Evolutionary conservation across 2,329 filamentous ascomycete genomes (phyloP).

Genomic region (Cadophora malorum): DNA sequence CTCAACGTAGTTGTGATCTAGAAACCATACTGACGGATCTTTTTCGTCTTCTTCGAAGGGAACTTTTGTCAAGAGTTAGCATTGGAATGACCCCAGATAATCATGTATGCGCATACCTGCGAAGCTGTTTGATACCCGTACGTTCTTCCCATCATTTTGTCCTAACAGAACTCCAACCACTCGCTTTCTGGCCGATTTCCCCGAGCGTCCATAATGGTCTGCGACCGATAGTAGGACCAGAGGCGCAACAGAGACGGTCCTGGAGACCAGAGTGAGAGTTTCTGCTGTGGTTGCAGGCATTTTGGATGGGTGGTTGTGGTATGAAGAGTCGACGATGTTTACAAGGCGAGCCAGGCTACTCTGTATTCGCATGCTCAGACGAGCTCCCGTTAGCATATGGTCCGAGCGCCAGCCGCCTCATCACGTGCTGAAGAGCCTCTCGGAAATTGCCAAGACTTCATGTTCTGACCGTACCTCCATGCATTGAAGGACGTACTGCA

Average conservation of each 20-base stretch:
- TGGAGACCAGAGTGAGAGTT: slow-evolving; percentile 91
- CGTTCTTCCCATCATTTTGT: slow-evolving; percentile 94
- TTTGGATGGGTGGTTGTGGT: too few species aligned
- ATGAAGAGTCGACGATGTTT: too few species aligned
- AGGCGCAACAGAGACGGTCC: slow-evolving; percentile 95
- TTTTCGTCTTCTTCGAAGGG: slow-evolving; percentile 99
- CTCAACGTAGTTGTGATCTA: slow-evolving; percentile 99
- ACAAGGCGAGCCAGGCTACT: too few species aligned
- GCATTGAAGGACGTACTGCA: not conserved
- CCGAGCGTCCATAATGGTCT: slow-evolving; percentile 96
- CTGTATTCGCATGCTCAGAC: not conserved
- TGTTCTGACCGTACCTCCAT: not conserved
- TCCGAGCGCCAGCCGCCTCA: slow-evolving; percentile 4
- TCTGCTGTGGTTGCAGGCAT: slow-evolving; percentile 83
- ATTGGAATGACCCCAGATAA: not conserved
- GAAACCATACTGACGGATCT: slow-evolving; percentile 97
- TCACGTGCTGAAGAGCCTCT: slow-evolving; percentile 12
- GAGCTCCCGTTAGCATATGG: too few species aligned
- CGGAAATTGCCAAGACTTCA: slow-evolving; percentile 4
- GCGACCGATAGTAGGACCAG: slow-evolving; percentile 96
- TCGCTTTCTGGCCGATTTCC: slow-evolving; percentile 83
- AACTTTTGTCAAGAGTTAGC: slow-evolving; percentile 59
- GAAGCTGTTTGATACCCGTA: slow-evolving; percentile 98
- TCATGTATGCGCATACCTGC: slow-evolving; percentile 68
- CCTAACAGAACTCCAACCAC: slow-evolving; percentile 95